Evolutionary conservation across 1,139 yeast species (phyloP), one percentile per base, ranked within the genome.

Genomic region (Dujonia santamariae): DNA sequence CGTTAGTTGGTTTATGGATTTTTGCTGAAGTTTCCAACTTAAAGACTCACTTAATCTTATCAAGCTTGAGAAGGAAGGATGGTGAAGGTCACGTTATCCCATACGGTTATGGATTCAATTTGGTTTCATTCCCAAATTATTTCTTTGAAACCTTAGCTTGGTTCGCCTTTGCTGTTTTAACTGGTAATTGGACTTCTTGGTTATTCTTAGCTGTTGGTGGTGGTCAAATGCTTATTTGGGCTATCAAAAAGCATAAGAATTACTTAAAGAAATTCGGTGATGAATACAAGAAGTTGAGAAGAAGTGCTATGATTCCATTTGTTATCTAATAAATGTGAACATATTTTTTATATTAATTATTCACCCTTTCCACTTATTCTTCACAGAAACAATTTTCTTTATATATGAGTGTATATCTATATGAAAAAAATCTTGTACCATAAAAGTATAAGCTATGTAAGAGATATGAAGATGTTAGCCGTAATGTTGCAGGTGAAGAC

Each of bases 81-180:
- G 37, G 33, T 17, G 53, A 40, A 29, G 39, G 31, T 18, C 42
- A 59, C 44, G 61, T 59, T 26, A 67, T 67, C 41, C 73, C 75
- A n/a, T 57, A 50, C 38, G 75, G 75, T 12, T 69, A 63, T 45
- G 75, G 72, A 1, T 69, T 69, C 44, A 45, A 59, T 42, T 57
- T 56, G 47, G 75, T 75, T 19, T 72, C 80, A 4, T 64, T 78
- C 54, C 98, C 98, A 46, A 92, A 92, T 63, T 92, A 92, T 61
- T 83, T 87, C 46, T 92, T 88, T 58, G 98, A 92, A 64, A 66
- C 78, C 30, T 62, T 83, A 50, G 67, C 80, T 2, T 90, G 96
- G 95, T 54, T 82, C 2, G 65, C 74, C 20, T 77, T 81, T 48
- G 75, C 90, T 11, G 41, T 86, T 12, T 63, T 87, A 49, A 79